Base-by-base conservation (phyloP, 2,329 filamentous ascomycete genomes). In the Phaeosphaeria sp. region DNA sequence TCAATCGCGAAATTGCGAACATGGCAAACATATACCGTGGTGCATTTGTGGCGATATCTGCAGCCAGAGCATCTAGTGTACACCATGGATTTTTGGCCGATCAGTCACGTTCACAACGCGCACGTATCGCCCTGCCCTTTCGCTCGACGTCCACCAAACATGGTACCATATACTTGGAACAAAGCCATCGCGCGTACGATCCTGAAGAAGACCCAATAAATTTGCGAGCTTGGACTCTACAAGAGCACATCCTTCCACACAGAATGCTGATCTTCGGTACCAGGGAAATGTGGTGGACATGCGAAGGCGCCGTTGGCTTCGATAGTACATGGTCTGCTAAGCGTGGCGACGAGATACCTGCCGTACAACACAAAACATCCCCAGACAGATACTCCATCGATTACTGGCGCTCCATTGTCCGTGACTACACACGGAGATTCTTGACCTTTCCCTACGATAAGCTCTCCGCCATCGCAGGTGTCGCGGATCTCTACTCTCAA, bases 391-490 rank as follows among this genome's bases (percentile, higher is more conserved):
- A n/a, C 13, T 52, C 42, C 6, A 25, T 60, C 39, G 20, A 47
- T 9, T 39, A 54, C 13, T 64, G 58, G 58, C 44, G 56, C 17
- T 55, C 46, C 11, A 55, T 61, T 15, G 58, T 64, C 13, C 59
- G 50, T 27, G 56, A 57, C n/a, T 65, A 65, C 25, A 61, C 60
- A 1, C 55, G 60, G 11, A 30, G 60, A 9, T 65, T 60, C 41
- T 44, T 66, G 10, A 64, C 54, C 0, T 46, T 50, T 22, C 52
- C 60, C 22, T 46, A 30, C 20, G 63, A 66, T 51, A 64, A 66
- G 33, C 50, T 62, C 7, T 50, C 56, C 1, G 58, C 58, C 6
- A 57, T 58, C 33, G 54, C 56, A 10, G 55, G 56, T 20, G 43
- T 62, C 23, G 56, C 62, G 25, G 47, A 43, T 13, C 17, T 59